phyloP scores from a whole-genome alignment of 352 stramenopile species.

The Globisporangium heterothallicum region DNA sequence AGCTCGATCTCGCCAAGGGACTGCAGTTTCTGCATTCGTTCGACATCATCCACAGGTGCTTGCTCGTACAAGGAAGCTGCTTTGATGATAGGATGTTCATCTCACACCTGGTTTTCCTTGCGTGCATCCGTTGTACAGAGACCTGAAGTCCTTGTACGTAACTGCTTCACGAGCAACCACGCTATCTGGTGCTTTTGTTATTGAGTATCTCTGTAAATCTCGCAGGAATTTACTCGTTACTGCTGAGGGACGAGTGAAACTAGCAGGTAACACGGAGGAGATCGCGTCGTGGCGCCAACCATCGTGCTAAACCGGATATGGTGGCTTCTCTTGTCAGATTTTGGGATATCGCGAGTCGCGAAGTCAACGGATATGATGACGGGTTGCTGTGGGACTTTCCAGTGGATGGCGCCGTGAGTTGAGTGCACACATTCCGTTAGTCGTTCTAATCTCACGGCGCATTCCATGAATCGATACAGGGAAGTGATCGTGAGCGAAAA shows the following conservation, averaged over 20 bases:
- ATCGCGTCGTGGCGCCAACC: too few relatives aligned
- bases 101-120: not conserved
- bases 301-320: not conserved
- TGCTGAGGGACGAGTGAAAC: conserved; percentile 60
- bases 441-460: not conserved
- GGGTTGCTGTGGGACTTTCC: conserved; percentile 71
- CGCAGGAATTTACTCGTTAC: conserved; percentile 72
- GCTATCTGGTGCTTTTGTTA: not conserved
- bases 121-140: conserved; percentile 21
- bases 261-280: conserved; percentile 59
- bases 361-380: conserved; percentile 56
- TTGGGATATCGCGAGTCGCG: conserved; percentile 66
- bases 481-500: conserved; percentile 60
- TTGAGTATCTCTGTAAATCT: not conserved
- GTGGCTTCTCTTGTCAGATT: conserved; percentile 31
- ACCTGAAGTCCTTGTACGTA: conserved; percentile 74
- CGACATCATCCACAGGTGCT: conserved; percentile 70
- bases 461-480: conserved; percentile 16
- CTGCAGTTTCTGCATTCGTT: conserved; percentile 79
- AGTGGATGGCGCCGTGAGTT: conserved; percentile 80
- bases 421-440: not conserved
- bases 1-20: conserved; percentile 65
- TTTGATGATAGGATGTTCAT: not conserved
- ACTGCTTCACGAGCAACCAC: not conserved
- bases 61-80: not conserved